Evolutionary conservation across 176 grass and related monocot species (phyloP).

Genomic region (Dactylis glomerata): DNA sequence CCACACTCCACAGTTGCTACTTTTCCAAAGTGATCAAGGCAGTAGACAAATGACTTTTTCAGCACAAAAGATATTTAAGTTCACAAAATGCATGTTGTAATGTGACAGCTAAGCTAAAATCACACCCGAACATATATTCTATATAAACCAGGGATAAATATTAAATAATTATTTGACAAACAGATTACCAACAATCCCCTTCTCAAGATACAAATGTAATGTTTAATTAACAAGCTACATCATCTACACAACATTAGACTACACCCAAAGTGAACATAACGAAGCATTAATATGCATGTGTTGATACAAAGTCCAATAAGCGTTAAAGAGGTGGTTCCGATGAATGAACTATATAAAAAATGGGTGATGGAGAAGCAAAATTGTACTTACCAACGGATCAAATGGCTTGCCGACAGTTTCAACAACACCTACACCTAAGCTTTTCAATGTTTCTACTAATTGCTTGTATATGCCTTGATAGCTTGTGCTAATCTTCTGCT

Average conservation of each 20-base stretch:
- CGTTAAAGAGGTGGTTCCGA: not conserved
- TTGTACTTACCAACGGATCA: constrained; percentile 76
- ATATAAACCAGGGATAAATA: constrained; percentile 2
- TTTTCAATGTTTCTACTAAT: constrained; percentile 88
- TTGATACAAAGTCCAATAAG: not conserved
- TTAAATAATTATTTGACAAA: not conserved
- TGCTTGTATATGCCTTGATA: constrained; percentile 83
- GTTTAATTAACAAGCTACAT: not conserved
- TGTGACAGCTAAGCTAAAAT: not conserved
- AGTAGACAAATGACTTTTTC: not conserved
- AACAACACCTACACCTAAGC: constrained; percentile 72
- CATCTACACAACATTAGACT: not conserved
- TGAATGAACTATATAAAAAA: not conserved
- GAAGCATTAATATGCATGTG: not conserved
- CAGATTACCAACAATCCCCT: not conserved
- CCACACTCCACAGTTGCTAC: not conserved
- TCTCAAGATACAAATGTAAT: not conserved
- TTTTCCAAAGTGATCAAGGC: not conserved
- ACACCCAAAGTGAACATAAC: not conserved
- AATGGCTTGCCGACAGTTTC: constrained; percentile 98
- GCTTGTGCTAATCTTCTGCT: constrained; percentile 66
- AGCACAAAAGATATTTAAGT: not conserved
- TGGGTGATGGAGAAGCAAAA: not conserved
- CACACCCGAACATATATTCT: not conserved
- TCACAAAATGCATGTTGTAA: not conserved